Evolutionary conservation across 768 basidiomycete genomes (phyloP).

Genomic region (Rhodotorula diobovata): DNA sequence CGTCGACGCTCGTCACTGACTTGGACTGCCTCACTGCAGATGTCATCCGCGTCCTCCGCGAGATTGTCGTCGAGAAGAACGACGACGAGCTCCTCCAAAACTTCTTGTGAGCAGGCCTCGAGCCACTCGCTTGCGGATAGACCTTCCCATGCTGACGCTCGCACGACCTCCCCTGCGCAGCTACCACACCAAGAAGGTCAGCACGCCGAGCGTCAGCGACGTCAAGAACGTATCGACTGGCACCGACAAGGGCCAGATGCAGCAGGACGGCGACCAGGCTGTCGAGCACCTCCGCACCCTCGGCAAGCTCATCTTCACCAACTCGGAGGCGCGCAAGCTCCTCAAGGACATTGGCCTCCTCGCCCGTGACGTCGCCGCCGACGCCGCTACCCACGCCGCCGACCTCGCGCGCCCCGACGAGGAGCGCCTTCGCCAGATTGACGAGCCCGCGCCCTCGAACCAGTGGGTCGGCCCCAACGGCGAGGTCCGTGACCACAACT

Average conservation of each 20-base stretch:
- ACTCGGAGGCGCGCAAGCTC: conserved; percentile 54
- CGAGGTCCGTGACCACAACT: conserved; percentile 50
- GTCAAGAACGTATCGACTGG: conserved; percentile 53
- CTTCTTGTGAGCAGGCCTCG: conserved; percentile 62
- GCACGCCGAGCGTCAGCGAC: conserved; percentile 44
- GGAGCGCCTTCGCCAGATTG: conserved; percentile 60
- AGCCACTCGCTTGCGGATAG: background rate
- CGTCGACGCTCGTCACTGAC: background rate
- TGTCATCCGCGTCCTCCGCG: conserved; percentile 49
- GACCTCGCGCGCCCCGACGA: conserved; percentile 62
- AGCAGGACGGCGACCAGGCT: conserved; percentile 63
- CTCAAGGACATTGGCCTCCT: conserved; percentile 49
- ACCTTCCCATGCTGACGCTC: background rate
- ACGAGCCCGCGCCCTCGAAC: conserved; percentile 65
- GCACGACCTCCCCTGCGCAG: background rate
- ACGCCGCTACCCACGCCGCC: conserved; percentile 66
- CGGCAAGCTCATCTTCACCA: conserved; percentile 71
- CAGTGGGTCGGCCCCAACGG: conserved; percentile 54
- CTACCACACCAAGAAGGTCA: conserved; percentile 57
- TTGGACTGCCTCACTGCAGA: conserved; percentile 47
- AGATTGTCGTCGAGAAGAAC: conserved; percentile 43
- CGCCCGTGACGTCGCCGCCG: conserved; percentile 47
- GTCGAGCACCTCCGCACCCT: conserved; percentile 82
- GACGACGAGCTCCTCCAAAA: conserved; percentile 79
- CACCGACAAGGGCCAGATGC: conserved; percentile 51